Percentiles rank a stretch among this genome's conserved stretches.
These are phyloP conservation scores for Talaromyces piceae DNA, from an alignment of 2,329 filamentous ascomycete species.

Conservation along the genomic window DNA sequence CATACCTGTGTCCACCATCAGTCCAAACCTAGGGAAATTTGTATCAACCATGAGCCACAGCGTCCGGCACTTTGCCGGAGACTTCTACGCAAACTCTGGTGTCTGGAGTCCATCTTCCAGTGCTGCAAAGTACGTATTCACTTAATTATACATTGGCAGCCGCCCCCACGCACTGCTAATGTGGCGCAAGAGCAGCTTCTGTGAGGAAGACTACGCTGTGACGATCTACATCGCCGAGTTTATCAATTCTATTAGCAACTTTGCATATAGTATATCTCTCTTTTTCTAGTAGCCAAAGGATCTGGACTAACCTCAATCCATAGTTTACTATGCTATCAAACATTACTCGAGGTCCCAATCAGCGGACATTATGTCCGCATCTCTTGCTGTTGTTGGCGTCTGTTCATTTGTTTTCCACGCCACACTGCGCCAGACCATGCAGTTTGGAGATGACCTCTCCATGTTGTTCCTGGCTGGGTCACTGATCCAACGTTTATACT, in stretches of 20 bases:
- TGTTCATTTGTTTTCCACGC: constrained; percentile 3
- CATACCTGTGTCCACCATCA: no score
- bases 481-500: constrained; percentile 3
- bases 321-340: constrained; percentile 1
- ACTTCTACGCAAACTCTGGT: constrained; percentile 2
- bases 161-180: not conserved
- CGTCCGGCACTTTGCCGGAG: constrained; percentile 2
- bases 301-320: not conserved
- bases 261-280: constrained; percentile 1
- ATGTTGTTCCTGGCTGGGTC: constrained; percentile 2
- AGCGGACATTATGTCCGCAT: constrained; percentile 1
- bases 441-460: constrained; percentile 2
- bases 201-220: constrained; percentile 4
- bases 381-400: not conserved
- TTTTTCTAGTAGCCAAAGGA: not conserved
- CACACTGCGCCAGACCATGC: not conserved
- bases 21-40: no score
- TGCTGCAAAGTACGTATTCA: constrained; percentile 1
- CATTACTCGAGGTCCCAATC: not conserved
- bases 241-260: constrained; percentile 3
- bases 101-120: constrained; percentile 5
- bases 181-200: not conserved
- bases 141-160: no score
- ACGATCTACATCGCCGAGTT: constrained; percentile 5
- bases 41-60: constrained; percentile 4